Conservation (phyloP, 805 yeast species). For the Teunomyces stri region DNA sequence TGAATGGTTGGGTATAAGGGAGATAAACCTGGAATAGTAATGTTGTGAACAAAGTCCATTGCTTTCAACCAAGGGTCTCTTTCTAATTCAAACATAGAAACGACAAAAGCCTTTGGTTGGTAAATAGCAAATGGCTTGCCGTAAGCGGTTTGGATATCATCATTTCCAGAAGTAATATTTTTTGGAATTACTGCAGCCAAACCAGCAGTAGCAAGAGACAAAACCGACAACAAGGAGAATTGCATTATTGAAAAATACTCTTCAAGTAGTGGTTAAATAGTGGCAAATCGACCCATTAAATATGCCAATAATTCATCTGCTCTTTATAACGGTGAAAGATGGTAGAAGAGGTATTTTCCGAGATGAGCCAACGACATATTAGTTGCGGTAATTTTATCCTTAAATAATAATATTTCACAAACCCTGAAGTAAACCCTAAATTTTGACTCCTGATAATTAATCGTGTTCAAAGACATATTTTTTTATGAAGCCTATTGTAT, state of each 20-base stretch:
- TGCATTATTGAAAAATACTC: neutral
- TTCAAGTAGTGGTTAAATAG: neutral
- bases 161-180: slow-evolving; percentile 11
- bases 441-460: neutral
- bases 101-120: slow-evolving; percentile 54
- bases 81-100: slow-evolving; percentile 56
- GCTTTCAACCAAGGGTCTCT: slow-evolving; percentile 51
- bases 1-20: slow-evolving; percentile 56
- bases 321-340: neutral
- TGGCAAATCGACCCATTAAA: neutral
- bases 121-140: slow-evolving; percentile 34
- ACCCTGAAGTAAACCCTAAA: neutral
- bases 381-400: neutral
- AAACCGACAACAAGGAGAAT: slow-evolving; percentile 5
- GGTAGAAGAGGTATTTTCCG: too few relatives aligned
- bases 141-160: slow-evolving; percentile 20
- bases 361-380: neutral
- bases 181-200: slow-evolving; percentile 16
- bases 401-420: neutral
- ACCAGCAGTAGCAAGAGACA: slow-evolving; percentile 10
- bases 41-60: slow-evolving; percentile 49
- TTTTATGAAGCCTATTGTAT: neutral
- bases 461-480: neutral
- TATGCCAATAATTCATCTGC: neutral
- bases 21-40: slow-evolving; percentile 65